Evolutionary conservation across 805 yeast genomes (phyloP).

Genomic region (Wickerhamiella siamensis): DNA sequence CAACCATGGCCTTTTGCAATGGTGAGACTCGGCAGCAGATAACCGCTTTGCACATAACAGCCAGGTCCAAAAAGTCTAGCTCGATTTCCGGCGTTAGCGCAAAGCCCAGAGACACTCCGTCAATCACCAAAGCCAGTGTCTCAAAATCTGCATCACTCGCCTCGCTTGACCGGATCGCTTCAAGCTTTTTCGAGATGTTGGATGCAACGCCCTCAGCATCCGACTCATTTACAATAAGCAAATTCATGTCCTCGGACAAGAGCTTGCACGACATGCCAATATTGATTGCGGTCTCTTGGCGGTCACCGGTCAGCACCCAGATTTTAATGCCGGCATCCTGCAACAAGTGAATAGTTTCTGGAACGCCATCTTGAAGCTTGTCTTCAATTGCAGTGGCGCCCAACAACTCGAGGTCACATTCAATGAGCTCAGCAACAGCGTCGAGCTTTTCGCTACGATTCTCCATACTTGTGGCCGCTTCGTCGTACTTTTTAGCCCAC

Average conservation of each 20-base stretch:
- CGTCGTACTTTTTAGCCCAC: conserved; percentile 56
- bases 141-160: conserved; percentile 54
- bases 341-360: conserved; percentile 87
- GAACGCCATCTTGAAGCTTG: conserved; percentile 94
- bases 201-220: conserved; percentile 58
- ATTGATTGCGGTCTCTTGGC: conserved; percentile 97
- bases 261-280: conserved; percentile 97
- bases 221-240: conserved; percentile 79
- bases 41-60: conserved; percentile 83
- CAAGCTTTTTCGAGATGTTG: conserved; percentile 60
- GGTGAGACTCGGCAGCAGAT: conserved; percentile 98
- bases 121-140: conserved; percentile 79
- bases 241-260: conserved; percentile 88
- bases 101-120: conserved; percentile 78
- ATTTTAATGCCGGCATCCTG: conserved; percentile 95
- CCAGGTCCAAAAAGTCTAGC: conserved; percentile 62
- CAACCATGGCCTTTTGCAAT: conserved; percentile 89
- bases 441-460: conserved; percentile 66
- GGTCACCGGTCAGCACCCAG: conserved; percentile 97
- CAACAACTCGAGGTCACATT: conserved; percentile 56
- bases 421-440: conserved; percentile 80
- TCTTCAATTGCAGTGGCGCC: conserved; percentile 99
- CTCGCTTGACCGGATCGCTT: conserved; percentile 49
- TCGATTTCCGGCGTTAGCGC: conserved; percentile 77
- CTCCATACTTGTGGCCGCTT: conserved; percentile 70